These are phyloP conservation scores for Xylaria sp. DNA, from an alignment of 2,329 filamentous ascomycete genomes.

Conservation along the genomic window DNA sequence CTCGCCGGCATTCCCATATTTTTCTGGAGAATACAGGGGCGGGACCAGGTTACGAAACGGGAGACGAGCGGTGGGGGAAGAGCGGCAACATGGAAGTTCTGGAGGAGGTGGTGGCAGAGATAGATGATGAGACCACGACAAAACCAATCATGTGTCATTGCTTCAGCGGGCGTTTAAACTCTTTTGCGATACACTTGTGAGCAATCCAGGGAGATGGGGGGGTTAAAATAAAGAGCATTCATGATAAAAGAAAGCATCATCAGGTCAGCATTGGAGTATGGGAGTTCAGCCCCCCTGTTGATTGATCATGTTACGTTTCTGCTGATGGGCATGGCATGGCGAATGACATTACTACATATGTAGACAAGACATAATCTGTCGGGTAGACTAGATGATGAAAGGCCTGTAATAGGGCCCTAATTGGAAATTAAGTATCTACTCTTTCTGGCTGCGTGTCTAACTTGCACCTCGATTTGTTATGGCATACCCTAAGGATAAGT, in stretches of 20 bases:
- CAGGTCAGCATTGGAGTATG: background rate
- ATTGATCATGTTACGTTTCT: background rate
- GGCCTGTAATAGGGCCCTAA: no score
- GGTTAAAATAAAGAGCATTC: background rate
- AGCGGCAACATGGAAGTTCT: conserved; percentile 62
- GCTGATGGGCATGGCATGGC: background rate
- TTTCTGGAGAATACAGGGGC: conserved; percentile 78
- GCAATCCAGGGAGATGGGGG: background rate
- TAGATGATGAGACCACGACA: conserved; percentile 29
- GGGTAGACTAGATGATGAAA: no score
- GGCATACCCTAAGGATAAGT: no score
- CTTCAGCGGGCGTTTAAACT: conserved; percentile 12
- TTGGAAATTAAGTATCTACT: background rate
- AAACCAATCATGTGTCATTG: conserved; percentile 4
- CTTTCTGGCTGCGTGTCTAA: background rate
- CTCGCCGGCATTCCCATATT: conserved; percentile 83
- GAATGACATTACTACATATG: background rate
- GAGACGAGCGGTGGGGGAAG: conserved; percentile 40
- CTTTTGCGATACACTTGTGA: conserved; percentile 8
- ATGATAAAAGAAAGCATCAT: background rate
- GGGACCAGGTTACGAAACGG: conserved; percentile 55
- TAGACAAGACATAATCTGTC: background rate
- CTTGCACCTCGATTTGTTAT: no score
- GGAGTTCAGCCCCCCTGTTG: background rate
- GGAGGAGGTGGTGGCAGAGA: conserved; percentile 48